phyloP scores from a whole-genome alignment of 2,329 filamentous ascomycete species.

The Botryotinia narcissicola region DNA sequence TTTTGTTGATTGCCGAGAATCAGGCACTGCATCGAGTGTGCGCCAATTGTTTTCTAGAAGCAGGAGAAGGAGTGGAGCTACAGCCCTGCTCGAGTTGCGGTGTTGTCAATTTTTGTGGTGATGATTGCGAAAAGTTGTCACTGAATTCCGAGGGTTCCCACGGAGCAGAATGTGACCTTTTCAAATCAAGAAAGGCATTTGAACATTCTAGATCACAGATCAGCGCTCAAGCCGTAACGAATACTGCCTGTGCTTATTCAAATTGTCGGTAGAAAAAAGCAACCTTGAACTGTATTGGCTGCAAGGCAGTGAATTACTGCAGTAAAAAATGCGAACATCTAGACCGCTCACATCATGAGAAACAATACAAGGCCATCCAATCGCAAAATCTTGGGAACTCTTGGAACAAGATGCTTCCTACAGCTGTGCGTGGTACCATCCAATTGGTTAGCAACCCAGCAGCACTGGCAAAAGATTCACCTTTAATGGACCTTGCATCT shows the following conservation, averaged over 20 bases:
- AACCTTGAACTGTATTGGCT: constrained; percentile 49
- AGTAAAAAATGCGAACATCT: constrained; percentile 49
- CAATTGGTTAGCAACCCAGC: constrained; percentile 43
- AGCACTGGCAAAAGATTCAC: constrained; percentile 24
- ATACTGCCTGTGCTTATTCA: constrained; percentile 1
- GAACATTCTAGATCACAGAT: not conserved
- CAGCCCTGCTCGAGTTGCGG: constrained; percentile 52
- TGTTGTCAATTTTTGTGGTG: constrained; percentile 53
- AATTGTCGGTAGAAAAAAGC: not conserved
- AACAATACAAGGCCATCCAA: not conserved
- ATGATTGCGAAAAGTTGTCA: constrained; percentile 52
- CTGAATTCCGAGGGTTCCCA: constrained; percentile 50
- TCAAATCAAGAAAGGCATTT: constrained; percentile 30
- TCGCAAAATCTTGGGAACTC: not conserved
- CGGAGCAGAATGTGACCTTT: constrained; percentile 52
- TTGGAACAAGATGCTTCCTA: constrained; percentile 41
- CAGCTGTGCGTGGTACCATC: constrained; percentile 53
- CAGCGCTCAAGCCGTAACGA: not conserved
- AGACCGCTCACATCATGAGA: not conserved
- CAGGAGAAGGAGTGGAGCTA: constrained; percentile 22
- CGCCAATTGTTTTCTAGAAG: constrained; percentile 31
- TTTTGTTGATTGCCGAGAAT: constrained; percentile 35
- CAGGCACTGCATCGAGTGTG: constrained; percentile 32
- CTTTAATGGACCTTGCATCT: constrained; percentile 45
- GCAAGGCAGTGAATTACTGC: constrained; percentile 56